Evolutionary conservation across 2,329 filamentous ascomycete genomes (phyloP).

Genomic region (Proliferodiscus dingleyae): DNA sequence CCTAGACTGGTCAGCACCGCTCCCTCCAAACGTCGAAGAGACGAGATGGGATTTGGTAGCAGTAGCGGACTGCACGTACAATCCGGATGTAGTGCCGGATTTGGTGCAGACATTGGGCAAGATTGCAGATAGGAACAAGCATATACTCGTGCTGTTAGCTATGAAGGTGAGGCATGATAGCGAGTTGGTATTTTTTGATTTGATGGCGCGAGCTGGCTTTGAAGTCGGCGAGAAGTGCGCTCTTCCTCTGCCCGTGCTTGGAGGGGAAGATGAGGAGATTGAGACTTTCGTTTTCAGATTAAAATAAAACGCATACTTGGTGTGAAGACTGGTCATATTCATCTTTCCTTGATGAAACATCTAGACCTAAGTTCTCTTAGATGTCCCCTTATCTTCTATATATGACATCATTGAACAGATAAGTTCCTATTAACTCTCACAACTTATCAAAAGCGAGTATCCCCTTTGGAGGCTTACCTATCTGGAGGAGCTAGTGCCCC

Average conservation of each 20-base stretch:
- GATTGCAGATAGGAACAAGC: conserved; percentile 6
- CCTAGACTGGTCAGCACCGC: conserved; percentile 58
- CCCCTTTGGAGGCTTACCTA: too few relatives aligned
- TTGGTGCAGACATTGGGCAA: conserved; percentile 52
- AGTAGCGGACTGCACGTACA: conserved; percentile 70
- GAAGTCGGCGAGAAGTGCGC: conserved; percentile 9
- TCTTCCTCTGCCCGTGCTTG: conserved; percentile 20
- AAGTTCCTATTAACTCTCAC: too few relatives aligned
- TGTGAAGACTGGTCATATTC: too few relatives aligned
- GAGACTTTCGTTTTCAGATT: conserved; percentile 29
- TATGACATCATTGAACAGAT: too few relatives aligned
- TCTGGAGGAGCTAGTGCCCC: too few relatives aligned
- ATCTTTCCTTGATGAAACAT: too few relatives aligned
- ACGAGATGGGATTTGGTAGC: conserved; percentile 52
- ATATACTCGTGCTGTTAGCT: conserved; percentile 46
- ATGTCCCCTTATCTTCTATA: too few relatives aligned
- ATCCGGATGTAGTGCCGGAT: conserved; percentile 59
- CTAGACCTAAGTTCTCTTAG: too few relatives aligned
- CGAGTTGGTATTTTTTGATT: conserved; percentile 60
- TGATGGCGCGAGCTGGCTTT: conserved; percentile 41
- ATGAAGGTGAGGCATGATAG: conserved; percentile 65
- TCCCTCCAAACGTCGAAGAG: conserved; percentile 32
- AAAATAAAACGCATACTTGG: too few relatives aligned
- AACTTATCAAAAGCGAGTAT: too few relatives aligned
- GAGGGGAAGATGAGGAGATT: conserved; percentile 25